Evolutionary conservation across 805 yeast genomes (phyloP).

Genomic region (Zygosaccharomyces rouxii): DNA sequence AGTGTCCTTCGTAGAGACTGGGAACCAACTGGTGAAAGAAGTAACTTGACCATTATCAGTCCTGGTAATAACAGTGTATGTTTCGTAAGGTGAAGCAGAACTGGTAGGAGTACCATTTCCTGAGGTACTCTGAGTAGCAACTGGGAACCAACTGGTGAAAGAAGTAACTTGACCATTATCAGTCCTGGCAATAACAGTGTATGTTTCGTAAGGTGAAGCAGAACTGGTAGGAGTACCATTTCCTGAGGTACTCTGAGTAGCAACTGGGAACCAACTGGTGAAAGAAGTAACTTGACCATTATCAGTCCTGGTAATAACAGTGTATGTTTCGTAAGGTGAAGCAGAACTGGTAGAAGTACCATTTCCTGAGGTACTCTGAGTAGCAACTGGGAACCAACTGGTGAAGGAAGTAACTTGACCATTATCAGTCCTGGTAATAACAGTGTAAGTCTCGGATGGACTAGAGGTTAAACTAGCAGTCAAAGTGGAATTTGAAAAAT

Average conservation of each 20-base stretch:
- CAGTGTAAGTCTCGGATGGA: constrained; percentile 12
- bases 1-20: not conserved
- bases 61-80: constrained; percentile 17
- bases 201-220: constrained; percentile 5
- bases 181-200: constrained; percentile 21
- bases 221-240: not conserved
- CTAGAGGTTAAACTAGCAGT: not conserved
- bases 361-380: not conserved
- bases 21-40: constrained; percentile 18
- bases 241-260: constrained; percentile 5
- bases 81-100: not conserved
- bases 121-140: constrained; percentile 5
- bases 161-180: constrained; percentile 23
- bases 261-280: constrained; percentile 18
- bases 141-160: constrained; percentile 30
- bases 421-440: constrained; percentile 15
- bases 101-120: not conserved
- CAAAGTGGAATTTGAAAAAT: not conserved
- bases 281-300: constrained; percentile 18
- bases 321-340: constrained; percentile 11
- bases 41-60: constrained; percentile 20
- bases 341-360: not conserved
- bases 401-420: constrained; percentile 10
- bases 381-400: not conserved
- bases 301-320: constrained; percentile 16